Evolutionary conservation across 495 filamentous ascomycete genomes (phyloP).

Genomic region (Penicillium tannophilum): DNA sequence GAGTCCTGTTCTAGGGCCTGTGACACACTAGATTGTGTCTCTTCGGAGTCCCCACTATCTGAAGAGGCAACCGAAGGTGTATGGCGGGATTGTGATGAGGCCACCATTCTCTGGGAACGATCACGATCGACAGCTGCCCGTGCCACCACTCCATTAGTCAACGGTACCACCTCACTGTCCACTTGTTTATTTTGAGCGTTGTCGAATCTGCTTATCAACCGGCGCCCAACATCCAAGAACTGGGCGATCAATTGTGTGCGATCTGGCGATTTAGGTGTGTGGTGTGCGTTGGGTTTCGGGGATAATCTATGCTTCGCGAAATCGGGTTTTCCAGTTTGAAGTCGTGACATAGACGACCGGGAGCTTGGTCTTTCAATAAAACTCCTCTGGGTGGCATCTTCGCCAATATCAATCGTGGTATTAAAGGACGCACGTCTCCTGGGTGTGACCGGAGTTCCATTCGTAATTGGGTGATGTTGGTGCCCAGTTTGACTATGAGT

Average conservation of each 20-base stretch:
- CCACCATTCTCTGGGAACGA: slow-evolving; percentile 36
- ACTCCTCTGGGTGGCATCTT: slow-evolving; percentile 47
- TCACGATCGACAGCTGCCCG: slow-evolving; percentile 42
- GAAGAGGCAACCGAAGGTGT: slow-evolving; percentile 29
- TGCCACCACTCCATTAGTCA: slow-evolving; percentile 32
- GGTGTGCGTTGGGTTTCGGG: slow-evolving; percentile 24
- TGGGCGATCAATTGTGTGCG: slow-evolving; percentile 48
- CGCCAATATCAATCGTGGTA: slow-evolving; percentile 56
- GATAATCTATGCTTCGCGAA: slow-evolving; percentile 34
- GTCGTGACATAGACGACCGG: slow-evolving; percentile 51
- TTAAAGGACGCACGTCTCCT: slow-evolving; percentile 59
- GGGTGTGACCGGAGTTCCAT: slow-evolving; percentile 33
- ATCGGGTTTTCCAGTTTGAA: slow-evolving; percentile 42
- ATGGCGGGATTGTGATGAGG: slow-evolving; percentile 23
- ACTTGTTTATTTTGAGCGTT: slow-evolving; percentile 27
- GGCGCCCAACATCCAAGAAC: slow-evolving; percentile 47
- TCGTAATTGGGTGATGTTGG: slow-evolving; percentile 18
- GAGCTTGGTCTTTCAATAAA: slow-evolving; percentile 44
- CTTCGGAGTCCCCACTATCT: slow-evolving; percentile 25
- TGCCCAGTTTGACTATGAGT: slow-evolving; percentile 24
- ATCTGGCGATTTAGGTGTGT: slow-evolving; percentile 36
- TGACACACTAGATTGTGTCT: slow-evolving; percentile 29
- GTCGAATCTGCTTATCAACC: slow-evolving; percentile 41
- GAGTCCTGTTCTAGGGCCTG: slow-evolving; percentile 30
- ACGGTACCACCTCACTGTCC: slow-evolving; percentile 16